Evolutionary conservation across 345 rosid species (phyloP).

Genomic region (Firmiana major): DNA sequence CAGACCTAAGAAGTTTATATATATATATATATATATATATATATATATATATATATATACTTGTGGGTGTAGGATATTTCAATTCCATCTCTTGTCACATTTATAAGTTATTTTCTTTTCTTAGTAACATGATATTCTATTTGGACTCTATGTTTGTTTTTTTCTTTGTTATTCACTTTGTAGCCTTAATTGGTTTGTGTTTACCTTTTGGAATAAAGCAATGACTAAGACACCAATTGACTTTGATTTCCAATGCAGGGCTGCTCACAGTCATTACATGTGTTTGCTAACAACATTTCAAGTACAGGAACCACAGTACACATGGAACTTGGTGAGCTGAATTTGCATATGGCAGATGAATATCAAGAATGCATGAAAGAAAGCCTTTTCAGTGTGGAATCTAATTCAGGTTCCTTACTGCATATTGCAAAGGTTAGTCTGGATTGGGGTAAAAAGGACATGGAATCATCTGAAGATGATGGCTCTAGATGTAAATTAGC

Average conservation of each 20-base stretch:
- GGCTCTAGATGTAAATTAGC: slow-evolving; percentile 57
- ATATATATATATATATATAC: too few relatives aligned
- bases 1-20: neutral
- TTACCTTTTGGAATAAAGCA: neutral
- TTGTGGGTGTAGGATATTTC: slow-evolving; percentile 1
- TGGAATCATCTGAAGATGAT: slow-evolving; percentile 59
- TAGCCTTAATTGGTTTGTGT: neutral
- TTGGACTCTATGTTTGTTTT: neutral
- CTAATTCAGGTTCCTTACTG: slow-evolving; percentile 84
- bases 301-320: slow-evolving; percentile 64
- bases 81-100: neutral
- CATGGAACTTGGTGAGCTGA: slow-evolving; percentile 90
- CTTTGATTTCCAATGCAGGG: slow-evolving; percentile 46
- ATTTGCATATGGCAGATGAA: slow-evolving; percentile 88
- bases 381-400: slow-evolving; percentile 72
- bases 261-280: slow-evolving; percentile 86
- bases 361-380: slow-evolving; percentile 85
- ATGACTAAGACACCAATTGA: slow-evolving; percentile 3
- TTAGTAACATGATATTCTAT: neutral
- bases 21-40: neutral
- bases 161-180: neutral
- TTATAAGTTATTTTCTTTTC: neutral
- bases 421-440: slow-evolving; percentile 81
- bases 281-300: slow-evolving; percentile 86
- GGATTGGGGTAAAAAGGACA: slow-evolving; percentile 88